A percentile compares a stretch with the other conserved stretches of the same genome.
Conservation (phyloP, 148 eudicot species). For the Vaccinium corymbosum region DNA sequence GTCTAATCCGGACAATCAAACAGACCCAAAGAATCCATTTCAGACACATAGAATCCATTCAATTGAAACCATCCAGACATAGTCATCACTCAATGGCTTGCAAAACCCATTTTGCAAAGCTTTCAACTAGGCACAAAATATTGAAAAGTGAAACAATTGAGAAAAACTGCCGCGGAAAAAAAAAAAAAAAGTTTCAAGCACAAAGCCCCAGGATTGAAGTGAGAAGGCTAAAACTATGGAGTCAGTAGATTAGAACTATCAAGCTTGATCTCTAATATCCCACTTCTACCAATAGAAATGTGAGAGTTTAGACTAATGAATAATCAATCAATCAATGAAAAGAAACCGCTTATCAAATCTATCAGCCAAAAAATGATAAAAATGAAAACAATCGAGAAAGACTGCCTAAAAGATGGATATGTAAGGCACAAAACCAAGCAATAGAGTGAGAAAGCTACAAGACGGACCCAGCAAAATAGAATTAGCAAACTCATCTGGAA, state of each 20-base stretch:
- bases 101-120: neutral
- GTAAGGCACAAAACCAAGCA: neutral
- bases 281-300: neutral
- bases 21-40: neutral
- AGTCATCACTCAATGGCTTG: neutral
- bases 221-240: neutral
- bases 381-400: too few species aligned
- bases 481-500: neutral
- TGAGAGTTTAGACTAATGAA: neutral
- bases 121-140: slow-evolving; percentile 37
- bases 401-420: too few species aligned
- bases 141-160: slow-evolving; percentile 51
- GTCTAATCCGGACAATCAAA: neutral
- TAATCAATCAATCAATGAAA: too few species aligned
- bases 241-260: neutral
- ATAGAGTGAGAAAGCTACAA: too few species aligned
- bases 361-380: too few species aligned
- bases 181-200: neutral
- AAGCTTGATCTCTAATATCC: neutral
- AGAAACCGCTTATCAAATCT: too few species aligned
- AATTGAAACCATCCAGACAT: neutral
- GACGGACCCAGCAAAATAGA: too few species aligned
- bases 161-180: neutral
- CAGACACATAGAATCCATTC: neutral
- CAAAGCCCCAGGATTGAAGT: neutral